These are phyloP conservation scores for Lachnellula cervina DNA, from an alignment of 2,329 filamentous ascomycete species.

Conservation along the genomic window DNA sequence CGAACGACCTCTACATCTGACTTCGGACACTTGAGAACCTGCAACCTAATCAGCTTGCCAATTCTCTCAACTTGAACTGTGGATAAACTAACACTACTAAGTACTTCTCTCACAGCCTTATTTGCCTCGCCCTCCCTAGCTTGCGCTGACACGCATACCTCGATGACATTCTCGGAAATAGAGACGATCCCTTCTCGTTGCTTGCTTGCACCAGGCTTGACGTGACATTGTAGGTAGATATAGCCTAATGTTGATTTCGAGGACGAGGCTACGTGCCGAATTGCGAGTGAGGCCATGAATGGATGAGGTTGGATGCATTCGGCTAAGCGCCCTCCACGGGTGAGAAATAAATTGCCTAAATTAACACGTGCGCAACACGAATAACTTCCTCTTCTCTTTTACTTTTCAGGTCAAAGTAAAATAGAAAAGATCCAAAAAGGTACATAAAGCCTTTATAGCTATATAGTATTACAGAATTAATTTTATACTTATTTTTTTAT, in stretches of 20 bases:
- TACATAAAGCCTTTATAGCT: too few relatives aligned
- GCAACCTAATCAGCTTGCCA: not conserved
- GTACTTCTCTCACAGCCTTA: conserved; percentile 56
- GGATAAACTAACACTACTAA: conserved; percentile 49
- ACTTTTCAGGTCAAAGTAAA: too few relatives aligned
- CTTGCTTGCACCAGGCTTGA: conserved; percentile 61
- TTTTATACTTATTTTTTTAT: too few relatives aligned
- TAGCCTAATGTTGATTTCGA: conserved; percentile 42
- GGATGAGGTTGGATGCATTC: not conserved
- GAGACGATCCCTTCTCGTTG: conserved; percentile 55
- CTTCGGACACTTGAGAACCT: conserved; percentile 58
- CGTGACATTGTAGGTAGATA: conserved; percentile 59
- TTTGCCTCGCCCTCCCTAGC: conserved; percentile 66
- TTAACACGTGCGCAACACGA: too few relatives aligned
- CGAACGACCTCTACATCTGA: conserved; percentile 58
- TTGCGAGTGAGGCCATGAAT: conserved; percentile 29
- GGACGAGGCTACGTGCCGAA: conserved; percentile 45
- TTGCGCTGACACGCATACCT: conserved; percentile 61
- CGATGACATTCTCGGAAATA: conserved; percentile 52
- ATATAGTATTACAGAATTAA: too few relatives aligned
- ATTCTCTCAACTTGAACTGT: not conserved
- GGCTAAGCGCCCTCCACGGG: too few relatives aligned
- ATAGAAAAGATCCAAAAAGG: too few relatives aligned
- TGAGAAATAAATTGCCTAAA: too few relatives aligned
- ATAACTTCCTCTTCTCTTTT: too few relatives aligned